phyloP scores from a whole-genome alignment of 2,329 filamentous ascomycete genomes.

The Leptographium wingfieldii region DNA sequence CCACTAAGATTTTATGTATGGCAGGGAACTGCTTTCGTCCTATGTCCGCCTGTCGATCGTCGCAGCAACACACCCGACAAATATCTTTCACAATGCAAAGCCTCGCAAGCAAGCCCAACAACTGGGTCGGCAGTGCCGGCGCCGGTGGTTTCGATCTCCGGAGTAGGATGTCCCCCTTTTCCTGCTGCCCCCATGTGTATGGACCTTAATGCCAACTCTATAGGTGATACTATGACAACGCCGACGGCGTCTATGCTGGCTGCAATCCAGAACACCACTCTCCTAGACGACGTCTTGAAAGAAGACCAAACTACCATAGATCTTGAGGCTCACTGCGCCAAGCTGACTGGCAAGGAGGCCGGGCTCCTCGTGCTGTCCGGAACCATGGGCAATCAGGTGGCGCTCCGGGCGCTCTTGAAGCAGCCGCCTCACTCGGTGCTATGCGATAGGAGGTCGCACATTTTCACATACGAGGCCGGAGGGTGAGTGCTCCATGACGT shows the following conservation, averaged over 20 bases:
- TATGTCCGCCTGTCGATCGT: background rate
- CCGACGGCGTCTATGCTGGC: conserved; percentile 71
- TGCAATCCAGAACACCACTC: conserved; percentile 60
- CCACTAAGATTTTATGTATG: background rate
- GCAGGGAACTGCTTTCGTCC: background rate
- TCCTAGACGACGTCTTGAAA: conserved; percentile 72
- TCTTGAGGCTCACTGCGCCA: conserved; percentile 63
- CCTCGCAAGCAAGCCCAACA: conserved; percentile 5
- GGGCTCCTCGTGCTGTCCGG: conserved; percentile 76
- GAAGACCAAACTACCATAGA: conserved; percentile 69
- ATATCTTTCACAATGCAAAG: background rate
- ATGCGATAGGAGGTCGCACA: conserved; percentile 67
- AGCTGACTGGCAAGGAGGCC: conserved; percentile 61
- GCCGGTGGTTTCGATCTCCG: conserved; percentile 20
- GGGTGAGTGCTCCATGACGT: conserved; percentile 27
- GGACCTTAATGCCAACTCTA: background rate
- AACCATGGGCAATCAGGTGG: conserved; percentile 89
- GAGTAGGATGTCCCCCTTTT: conserved; percentile 13
- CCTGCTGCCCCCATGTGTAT: background rate
- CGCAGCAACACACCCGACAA: background rate
- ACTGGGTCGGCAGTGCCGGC: conserved; percentile 21
- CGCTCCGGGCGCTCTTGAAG: conserved; percentile 61
- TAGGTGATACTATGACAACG: conserved; percentile 50
- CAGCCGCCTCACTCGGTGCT: conserved; percentile 73
- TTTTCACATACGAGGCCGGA: conserved; percentile 54